Evolutionary conservation across 345 rosid genomes (phyloP), one percentile per base, ranked within the genome.

Genomic region (Alliaria petiolata): DNA sequence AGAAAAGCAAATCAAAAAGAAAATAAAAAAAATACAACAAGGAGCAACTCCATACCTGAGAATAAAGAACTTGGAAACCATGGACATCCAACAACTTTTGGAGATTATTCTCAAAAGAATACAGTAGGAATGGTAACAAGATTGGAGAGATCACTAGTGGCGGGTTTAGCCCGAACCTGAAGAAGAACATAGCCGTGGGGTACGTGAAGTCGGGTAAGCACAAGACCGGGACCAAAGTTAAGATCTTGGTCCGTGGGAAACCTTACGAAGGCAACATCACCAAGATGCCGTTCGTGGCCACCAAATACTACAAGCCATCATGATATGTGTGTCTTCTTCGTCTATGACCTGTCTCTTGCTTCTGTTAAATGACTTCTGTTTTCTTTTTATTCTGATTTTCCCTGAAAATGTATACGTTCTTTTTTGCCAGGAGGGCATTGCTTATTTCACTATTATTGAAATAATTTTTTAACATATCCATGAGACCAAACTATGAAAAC

Each of bases 111-210:
- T n/a, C n/a, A n/a, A n/a, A n/a, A n/a, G n/a, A n/a, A n/a, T n/a
- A n/a, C n/a, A n/a, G n/a, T n/a, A n/a, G n/a, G 43, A 82, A 64
- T 12, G 97, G 99, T 30, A 75, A 74, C 28, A 84, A 81, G 78
- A 89, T 88, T 4, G 98, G 98, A 14, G 97, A 95, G 84, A 73
- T 95, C 70, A 95, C 99, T 8, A 95, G 99, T 14, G 97, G 97
- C 7, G 99, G 98, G 64, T 95, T 95, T 39, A 90, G 98, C 73
- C 97, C 99, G 2, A 89, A 93, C 89, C 81, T 92, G 40, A 92
- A 92, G 96, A 92, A 90, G 89, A 92, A 92, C 83, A 87, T 95
- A 54, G 87, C 96, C 28, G 92, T 95, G 99, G 96, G 99, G 30
- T 95, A 92, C 6, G 98, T 95, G 60, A 92, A 92, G 67, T 92